A percentile compares a stretch with the other conserved stretches of the same genome.
Conservation (phyloP, 2,329 filamentous ascomycete species). For the Penicillium psychrosexuale region DNA sequence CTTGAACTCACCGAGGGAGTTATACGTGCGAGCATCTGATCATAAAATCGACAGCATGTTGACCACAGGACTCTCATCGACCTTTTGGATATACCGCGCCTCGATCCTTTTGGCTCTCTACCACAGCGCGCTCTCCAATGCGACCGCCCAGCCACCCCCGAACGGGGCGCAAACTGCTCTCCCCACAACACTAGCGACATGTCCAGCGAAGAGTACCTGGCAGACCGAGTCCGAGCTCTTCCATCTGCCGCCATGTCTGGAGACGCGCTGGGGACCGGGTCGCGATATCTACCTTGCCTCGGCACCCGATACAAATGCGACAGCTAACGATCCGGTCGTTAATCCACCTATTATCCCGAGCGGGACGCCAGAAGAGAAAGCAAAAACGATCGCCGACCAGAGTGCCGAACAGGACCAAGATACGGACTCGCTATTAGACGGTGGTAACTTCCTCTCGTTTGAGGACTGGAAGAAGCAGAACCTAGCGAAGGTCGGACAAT, state of each 20-base stretch:
- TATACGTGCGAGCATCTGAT: not conserved
- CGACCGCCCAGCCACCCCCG: conserved; percentile 1
- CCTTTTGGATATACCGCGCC: conserved; percentile 5
- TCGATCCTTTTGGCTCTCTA: conserved; percentile 9
- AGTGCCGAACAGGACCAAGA: conserved; percentile 50
- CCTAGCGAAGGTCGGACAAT: conserved; percentile 79
- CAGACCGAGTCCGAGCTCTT: conserved; percentile 17
- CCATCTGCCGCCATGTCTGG: conserved; percentile 14
- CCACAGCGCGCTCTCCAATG: conserved; percentile 2
- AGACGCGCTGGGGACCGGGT: conserved; percentile 11
- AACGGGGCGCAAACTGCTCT: not conserved
- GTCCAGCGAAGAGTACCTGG: conserved; percentile 13
- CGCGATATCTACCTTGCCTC: not conserved
- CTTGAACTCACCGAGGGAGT: conserved; percentile 7
- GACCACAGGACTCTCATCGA: conserved; percentile 10
- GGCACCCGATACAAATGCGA: not conserved
- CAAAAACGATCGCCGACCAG: not conserved
- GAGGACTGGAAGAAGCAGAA: conserved; percentile 98
- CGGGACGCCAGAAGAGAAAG: not conserved
- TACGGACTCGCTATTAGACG: conserved; percentile 65
- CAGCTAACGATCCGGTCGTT: not conserved
- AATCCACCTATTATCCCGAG: not conserved
- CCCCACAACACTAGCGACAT: conserved; percentile 2
- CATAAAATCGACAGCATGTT: conserved; percentile 12
- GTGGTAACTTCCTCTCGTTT: conserved; percentile 87